A percentile compares a stretch with the other conserved stretches of the same genome.
phyloP scores from a whole-genome alignment of 2,329 filamentous ascomycete genomes.

The Septoria linicola region DNA sequence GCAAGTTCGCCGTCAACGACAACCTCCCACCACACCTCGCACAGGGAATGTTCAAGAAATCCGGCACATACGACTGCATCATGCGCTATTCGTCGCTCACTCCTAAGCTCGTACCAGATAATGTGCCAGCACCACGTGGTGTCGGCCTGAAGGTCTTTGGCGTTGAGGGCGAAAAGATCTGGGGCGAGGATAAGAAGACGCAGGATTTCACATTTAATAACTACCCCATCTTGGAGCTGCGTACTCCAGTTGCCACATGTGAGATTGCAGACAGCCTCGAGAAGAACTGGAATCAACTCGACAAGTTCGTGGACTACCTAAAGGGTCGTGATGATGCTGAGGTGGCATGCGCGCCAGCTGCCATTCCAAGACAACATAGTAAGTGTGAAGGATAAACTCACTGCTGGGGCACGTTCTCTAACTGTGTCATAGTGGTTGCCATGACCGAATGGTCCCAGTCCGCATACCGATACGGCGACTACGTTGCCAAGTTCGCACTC shows the following conservation, averaged over 20 bases:
- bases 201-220: constrained; percentile 40
- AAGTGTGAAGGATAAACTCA: constrained; percentile 7
- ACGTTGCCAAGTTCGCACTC: constrained; percentile 38
- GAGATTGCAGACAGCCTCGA: constrained; percentile 39
- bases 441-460: constrained; percentile 39
- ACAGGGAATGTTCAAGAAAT: constrained; percentile 40
- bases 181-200: constrained; percentile 38
- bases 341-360: constrained; percentile 32
- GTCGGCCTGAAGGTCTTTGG: constrained; percentile 41
- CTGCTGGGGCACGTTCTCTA: background rate
- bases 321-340: constrained; percentile 34
- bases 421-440: constrained; percentile 30
- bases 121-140: constrained; percentile 39
- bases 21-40: constrained; percentile 39
- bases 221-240: constrained; percentile 36
- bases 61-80: constrained; percentile 39
- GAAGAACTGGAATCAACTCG: constrained; percentile 37
- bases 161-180: constrained; percentile 40
- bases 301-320: constrained; percentile 36
- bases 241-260: constrained; percentile 35
- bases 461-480: constrained; percentile 39
- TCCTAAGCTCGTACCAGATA: constrained; percentile 40
- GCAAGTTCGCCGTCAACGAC: constrained; percentile 36
- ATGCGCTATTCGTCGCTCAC: constrained; percentile 42
- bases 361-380: constrained; percentile 35